These are phyloP conservation scores for Parasarocladium wereldwijsianum DNA, from an alignment of 2,329 filamentous ascomycete species.

Conservation along the genomic window DNA sequence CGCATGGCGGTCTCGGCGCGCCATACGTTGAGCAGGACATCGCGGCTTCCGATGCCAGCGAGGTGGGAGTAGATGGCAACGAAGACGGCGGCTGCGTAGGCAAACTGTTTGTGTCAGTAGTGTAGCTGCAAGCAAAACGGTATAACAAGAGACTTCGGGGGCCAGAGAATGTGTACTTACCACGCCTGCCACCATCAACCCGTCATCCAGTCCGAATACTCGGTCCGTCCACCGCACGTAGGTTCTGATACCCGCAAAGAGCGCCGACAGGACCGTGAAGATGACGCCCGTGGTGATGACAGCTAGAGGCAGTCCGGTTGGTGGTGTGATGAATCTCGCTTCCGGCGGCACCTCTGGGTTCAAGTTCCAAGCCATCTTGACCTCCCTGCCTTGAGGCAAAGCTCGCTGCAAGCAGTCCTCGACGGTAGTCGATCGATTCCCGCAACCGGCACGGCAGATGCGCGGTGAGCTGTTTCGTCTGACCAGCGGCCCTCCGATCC, in stretches of 20 bases:
- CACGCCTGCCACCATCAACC: conserved; percentile 8
- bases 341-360: conserved; percentile 1
- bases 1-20: conserved; percentile 9
- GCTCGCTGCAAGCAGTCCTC: too few relatives aligned
- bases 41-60: conserved; percentile 10
- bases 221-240: conserved; percentile 1
- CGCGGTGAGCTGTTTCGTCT: too few relatives aligned
- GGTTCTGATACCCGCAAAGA: conserved; percentile 2
- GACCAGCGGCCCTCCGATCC: too few relatives aligned
- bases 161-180: conserved; percentile 7
- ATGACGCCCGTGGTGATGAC: conserved; percentile 2
- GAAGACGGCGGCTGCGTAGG: conserved; percentile 8
- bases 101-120: conserved; percentile 5
- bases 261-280: conserved; percentile 1
- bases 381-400: neutral
- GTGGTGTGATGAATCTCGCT: conserved; percentile 2
- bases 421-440: too few relatives aligned
- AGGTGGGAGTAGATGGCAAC: conserved; percentile 7
- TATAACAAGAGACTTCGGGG: too few relatives aligned
- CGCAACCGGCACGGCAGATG: too few relatives aligned
- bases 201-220: conserved; percentile 8
- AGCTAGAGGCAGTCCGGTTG: conserved; percentile 2
- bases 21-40: conserved; percentile 10
- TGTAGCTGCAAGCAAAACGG: neutral
- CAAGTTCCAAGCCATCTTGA: conserved; percentile 1